Percentiles rank a stretch among this genome's conserved stretches.
phyloP scores from a whole-genome alignment of 805 yeast species.

The Diddensiella transvaalensis region DNA sequence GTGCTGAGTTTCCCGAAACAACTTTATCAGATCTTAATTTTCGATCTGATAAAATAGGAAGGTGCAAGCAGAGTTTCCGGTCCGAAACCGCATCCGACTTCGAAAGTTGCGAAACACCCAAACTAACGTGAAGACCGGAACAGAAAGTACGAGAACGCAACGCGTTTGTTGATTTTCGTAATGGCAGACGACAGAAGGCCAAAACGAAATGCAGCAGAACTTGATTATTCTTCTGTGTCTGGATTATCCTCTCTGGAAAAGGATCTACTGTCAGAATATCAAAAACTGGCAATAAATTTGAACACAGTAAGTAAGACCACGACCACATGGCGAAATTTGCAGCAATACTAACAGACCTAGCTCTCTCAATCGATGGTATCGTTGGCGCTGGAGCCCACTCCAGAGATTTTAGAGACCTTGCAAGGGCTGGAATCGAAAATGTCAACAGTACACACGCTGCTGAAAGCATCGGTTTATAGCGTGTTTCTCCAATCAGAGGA shows the following conservation, averaged over 20 bases:
- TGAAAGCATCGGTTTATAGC: slow-evolving; percentile 69
- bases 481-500: slow-evolving; percentile 52
- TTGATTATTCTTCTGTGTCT: slow-evolving; percentile 9
- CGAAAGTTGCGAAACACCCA: no score
- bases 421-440: slow-evolving; percentile 60
- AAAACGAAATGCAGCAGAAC: slow-evolving; percentile 4
- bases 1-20: background rate
- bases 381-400: slow-evolving; percentile 21
- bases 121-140: no score
- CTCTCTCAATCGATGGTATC: slow-evolving; percentile 18
- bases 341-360: slow-evolving; percentile 17
- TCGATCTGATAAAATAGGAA: slow-evolving; percentile 1
- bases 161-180: background rate
- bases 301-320: slow-evolving; percentile 27
- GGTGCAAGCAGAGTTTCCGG: background rate
- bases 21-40: slow-evolving; percentile 4
- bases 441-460: slow-evolving; percentile 60
- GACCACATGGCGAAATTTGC: slow-evolving; percentile 26
- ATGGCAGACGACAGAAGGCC: background rate
- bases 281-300: slow-evolving; percentile 36
- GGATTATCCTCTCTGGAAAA: slow-evolving; percentile 30
- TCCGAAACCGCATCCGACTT: no score
- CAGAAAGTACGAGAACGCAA: no score
- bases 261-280: slow-evolving; percentile 39
- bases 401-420: slow-evolving; percentile 46